A percentile compares a stretch with the other conserved stretches of the same genome.
These are phyloP conservation scores for Plantago elongata DNA, from an alignment of 257 asterid genomes.

Conservation along the genomic window DNA sequence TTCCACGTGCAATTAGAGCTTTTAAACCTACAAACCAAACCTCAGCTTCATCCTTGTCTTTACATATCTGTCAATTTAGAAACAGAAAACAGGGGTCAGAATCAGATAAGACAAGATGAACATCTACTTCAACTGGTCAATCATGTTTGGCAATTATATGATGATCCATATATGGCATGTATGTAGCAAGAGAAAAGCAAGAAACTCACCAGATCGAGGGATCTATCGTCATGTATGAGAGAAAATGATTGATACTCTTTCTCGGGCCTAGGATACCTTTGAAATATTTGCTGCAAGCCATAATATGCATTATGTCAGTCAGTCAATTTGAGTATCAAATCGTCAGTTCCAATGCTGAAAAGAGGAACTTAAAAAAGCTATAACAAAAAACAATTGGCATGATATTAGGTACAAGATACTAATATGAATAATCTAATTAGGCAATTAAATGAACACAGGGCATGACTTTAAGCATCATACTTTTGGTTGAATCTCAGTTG, in stretches of 20 bases:
- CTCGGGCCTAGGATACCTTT: constrained; percentile 91
- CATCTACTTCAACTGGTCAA: background rate
- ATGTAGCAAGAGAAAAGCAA: constrained; percentile 16
- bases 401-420: background rate
- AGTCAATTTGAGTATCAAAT: constrained; percentile 17
- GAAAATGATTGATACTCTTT: constrained; percentile 97
- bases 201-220: constrained; percentile 86
- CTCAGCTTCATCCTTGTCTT: constrained; percentile 97
- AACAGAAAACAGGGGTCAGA: constrained; percentile 2
- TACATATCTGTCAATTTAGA: constrained; percentile 58
- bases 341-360: background rate
- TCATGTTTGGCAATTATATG: background rate
- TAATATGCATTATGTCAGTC: constrained; percentile 13
- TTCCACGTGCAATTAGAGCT: constrained; percentile 51
- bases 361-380: background rate
- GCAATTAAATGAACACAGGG: constrained; percentile 14
- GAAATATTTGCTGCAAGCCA: constrained; percentile 63
- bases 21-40: constrained; percentile 83
- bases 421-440: constrained; percentile 5
- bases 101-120: no score
- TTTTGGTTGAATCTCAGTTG: background rate
- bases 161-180: background rate
- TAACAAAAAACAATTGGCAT: background rate
- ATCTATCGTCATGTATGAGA: constrained; percentile 66
- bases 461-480: background rate